phyloP scores from a whole-genome alignment of 495 filamentous ascomycete species.

The Aspergillus taichungensis region DNA sequence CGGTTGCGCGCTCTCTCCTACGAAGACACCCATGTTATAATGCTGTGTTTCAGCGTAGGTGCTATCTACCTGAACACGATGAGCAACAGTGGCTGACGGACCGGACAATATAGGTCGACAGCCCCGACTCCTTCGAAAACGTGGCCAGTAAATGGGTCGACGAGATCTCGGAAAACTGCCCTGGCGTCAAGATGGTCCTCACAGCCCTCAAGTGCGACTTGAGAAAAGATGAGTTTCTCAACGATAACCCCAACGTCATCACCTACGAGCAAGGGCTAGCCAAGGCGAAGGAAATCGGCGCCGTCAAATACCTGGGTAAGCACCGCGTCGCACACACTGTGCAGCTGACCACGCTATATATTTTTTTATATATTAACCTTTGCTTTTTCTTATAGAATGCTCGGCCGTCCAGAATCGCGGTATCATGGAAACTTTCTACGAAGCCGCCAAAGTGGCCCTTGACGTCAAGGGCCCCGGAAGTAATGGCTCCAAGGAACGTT shows the following conservation, averaged over 20 bases:
- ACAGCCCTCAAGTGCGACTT: constrained; percentile 96
- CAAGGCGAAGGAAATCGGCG: constrained; percentile 80
- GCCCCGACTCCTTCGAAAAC: constrained; percentile 93
- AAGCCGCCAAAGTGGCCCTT: constrained; percentile 92
- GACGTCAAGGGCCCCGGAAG: constrained; percentile 58
- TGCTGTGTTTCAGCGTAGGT: constrained; percentile 88
- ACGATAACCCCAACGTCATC: constrained; percentile 60
- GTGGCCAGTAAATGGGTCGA: constrained; percentile 96
- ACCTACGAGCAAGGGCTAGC: constrained; percentile 88
- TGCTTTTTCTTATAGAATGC: constrained; percentile 58
- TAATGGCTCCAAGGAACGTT: constrained; percentile 24
- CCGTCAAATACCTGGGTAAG: constrained; percentile 81
- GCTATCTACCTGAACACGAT: background rate
- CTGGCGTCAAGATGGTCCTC: constrained; percentile 87
- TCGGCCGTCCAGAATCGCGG: constrained; percentile 95
- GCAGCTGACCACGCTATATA: too few species aligned
- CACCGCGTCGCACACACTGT: background rate
- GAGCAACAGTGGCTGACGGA: too few species aligned
- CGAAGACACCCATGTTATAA: constrained; percentile 95
- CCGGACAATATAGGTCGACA: constrained; percentile 56
- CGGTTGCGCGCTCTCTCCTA: constrained; percentile 90
- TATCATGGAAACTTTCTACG: constrained; percentile 97
- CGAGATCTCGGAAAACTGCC: constrained; percentile 96
- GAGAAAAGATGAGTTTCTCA: constrained; percentile 57
- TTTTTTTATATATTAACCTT: background rate